Conservation (phyloP, 495 filamentous ascomycete species). For the Penicillium cosmopolitanum region DNA sequence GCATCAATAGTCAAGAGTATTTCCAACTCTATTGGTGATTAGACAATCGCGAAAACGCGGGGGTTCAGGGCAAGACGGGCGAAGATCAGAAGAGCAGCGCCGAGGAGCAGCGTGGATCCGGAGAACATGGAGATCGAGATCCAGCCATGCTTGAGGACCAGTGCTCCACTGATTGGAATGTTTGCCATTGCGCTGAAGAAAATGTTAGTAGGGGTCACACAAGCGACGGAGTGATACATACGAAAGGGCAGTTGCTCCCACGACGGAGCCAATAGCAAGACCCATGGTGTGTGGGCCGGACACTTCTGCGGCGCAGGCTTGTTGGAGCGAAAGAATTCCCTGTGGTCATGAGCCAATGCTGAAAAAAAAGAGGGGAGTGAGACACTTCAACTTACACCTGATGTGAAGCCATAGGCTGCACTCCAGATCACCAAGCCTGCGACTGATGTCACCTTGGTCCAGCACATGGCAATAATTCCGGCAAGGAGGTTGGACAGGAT, state of each 20-base stretch:
- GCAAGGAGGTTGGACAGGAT: constrained; percentile 60
- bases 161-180: constrained; percentile 40
- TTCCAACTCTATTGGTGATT: background rate
- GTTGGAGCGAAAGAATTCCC: constrained; percentile 46
- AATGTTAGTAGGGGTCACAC: background rate
- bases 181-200: constrained; percentile 40
- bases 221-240: constrained; percentile 19
- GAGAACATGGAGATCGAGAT: constrained; percentile 40
- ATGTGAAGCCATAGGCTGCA: constrained; percentile 44
- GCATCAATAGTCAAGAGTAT: too few relatives aligned
- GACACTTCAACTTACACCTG: constrained; percentile 33
- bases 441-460: constrained; percentile 39
- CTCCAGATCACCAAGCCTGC: constrained; percentile 40
- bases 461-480: constrained; percentile 50
- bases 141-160: constrained; percentile 39
- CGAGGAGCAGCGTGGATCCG: constrained; percentile 37
- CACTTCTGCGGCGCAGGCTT: constrained; percentile 45
- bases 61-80: constrained; percentile 31
- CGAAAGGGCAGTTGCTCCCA: constrained; percentile 41
- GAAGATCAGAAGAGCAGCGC: constrained; percentile 28
- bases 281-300: constrained; percentile 35
- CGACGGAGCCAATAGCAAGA: constrained; percentile 36
- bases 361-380: background rate
- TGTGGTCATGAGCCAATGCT: constrained; percentile 8
- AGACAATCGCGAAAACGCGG: constrained; percentile 28